A percentile compares a stretch with the other conserved stretches of the same genome.
Conservation (phyloP, 495 filamentous ascomycete species). For the Lasiosphaeris hirsuta region DNA sequence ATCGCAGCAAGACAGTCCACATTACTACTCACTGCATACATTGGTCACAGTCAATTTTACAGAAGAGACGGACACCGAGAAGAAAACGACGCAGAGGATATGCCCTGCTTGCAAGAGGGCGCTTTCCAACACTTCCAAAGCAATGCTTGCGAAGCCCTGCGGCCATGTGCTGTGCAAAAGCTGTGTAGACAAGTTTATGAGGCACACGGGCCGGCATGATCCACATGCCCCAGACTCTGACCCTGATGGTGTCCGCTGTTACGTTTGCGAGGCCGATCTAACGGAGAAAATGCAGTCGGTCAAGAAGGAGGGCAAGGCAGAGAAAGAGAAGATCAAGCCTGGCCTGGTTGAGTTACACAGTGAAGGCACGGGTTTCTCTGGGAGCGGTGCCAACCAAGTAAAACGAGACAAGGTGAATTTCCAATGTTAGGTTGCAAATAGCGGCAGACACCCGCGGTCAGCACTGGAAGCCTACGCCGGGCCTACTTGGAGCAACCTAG, state of each 20-base stretch:
- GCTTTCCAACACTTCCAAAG: conserved; percentile 78
- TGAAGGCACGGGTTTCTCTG: conserved; percentile 92
- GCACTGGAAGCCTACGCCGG: too few species aligned
- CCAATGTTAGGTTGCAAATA: conserved; percentile 56
- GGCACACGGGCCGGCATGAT: conserved; percentile 52
- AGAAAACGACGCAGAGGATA: conserved; percentile 53
- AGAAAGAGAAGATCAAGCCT: conserved; percentile 60
- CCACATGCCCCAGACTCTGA: conserved; percentile 59
- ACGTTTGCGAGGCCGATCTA: conserved; percentile 82
- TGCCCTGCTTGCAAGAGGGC: conserved; percentile 89
- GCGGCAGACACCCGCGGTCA: too few species aligned
- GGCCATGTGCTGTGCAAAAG: conserved; percentile 90
- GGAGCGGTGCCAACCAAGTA: conserved; percentile 76
- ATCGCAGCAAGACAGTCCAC: conserved; percentile 63
- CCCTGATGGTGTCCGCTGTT: conserved; percentile 63
- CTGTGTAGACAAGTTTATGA: conserved; percentile 87
- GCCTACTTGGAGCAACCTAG: too few species aligned
- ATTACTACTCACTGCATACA: conserved; percentile 77
- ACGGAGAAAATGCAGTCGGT: conserved; percentile 43
- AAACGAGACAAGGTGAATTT: conserved; percentile 79
- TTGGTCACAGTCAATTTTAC: conserved; percentile 79
- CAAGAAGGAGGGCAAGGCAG: conserved; percentile 48
- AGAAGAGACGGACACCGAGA: conserved; percentile 60
- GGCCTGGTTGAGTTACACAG: conserved; percentile 81
- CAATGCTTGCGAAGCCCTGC: conserved; percentile 85